Evolutionary conservation across 139 green algal genomes (phyloP).

Genomic region (Ettlia oleoabundans): DNA sequence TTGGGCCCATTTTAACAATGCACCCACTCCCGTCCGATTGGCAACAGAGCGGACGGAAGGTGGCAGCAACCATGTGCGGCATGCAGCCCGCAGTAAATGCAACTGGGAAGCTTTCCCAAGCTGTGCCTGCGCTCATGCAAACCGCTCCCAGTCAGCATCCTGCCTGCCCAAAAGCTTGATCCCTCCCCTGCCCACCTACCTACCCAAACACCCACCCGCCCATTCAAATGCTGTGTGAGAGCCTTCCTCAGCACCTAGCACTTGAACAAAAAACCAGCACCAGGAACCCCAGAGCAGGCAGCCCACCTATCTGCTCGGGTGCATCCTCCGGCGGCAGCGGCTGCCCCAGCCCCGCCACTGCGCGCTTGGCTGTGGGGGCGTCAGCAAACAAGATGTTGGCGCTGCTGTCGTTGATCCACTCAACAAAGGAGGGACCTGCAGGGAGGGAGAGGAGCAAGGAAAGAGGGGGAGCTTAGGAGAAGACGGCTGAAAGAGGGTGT

Average conservation of each 20-base stretch:
- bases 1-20: too few relatives aligned
- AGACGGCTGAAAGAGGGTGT: neutral
- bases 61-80: too few relatives aligned
- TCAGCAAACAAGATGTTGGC: slow-evolving; percentile 85
- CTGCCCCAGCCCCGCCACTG: slow-evolving; percentile 66
- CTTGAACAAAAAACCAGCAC: too few relatives aligned
- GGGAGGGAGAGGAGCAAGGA: neutral
- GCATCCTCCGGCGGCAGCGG: slow-evolving; percentile 65
- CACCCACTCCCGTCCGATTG: too few relatives aligned
- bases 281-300: neutral
- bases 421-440: slow-evolving; percentile 76
- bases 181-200: too few relatives aligned
- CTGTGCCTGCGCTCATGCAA: too few relatives aligned
- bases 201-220: too few relatives aligned
- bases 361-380: slow-evolving; percentile 58
- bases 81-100: too few relatives aligned
- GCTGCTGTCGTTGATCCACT: slow-evolving; percentile 90
- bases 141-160: too few relatives aligned
- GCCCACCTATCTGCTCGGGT: slow-evolving; percentile 43
- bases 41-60: too few relatives aligned
- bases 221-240: neutral
- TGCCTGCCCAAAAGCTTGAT: too few relatives aligned
- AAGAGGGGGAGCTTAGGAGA: neutral
- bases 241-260: neutral
- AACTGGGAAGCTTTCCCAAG: too few relatives aligned